Percentiles rank a stretch among this genome's conserved stretches.
Conservation (phyloP, 106 monocot genomes). For the Allium fistulosum region DNA sequence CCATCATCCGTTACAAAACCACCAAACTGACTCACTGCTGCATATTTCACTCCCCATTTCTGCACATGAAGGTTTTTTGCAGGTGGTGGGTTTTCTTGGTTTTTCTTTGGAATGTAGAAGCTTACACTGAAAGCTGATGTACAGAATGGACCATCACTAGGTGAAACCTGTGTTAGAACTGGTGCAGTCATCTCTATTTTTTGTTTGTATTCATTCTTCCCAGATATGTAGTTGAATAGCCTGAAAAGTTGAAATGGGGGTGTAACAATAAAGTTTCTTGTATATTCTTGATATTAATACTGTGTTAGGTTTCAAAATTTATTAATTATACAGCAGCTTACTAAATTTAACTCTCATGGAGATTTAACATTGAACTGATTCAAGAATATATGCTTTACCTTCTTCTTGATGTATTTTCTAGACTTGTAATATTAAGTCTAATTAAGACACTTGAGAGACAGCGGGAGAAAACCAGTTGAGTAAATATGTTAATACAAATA, state of each 20-base stretch:
- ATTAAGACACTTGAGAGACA: too few relatives aligned
- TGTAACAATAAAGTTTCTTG: too few relatives aligned
- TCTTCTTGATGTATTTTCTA: not conserved
- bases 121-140: slow-evolving; percentile 75
- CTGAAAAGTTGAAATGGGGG: slow-evolving; percentile 8
- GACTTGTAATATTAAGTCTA: too few relatives aligned
- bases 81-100: slow-evolving; percentile 70
- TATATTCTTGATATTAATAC: too few relatives aligned
- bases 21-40: slow-evolving; percentile 67
- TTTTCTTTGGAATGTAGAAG: slow-evolving; percentile 65
- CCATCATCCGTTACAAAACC: slow-evolving; percentile 60
- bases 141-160: slow-evolving; percentile 84
- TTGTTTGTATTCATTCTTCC: slow-evolving; percentile 53
- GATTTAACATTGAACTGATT: not conserved
- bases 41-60: slow-evolving; percentile 40
- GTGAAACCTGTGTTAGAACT: slow-evolving; percentile 57
- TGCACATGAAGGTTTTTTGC: slow-evolving; percentile 66
- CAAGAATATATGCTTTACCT: not conserved
- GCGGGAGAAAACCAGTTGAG: too few relatives aligned
- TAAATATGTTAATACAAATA: too few relatives aligned
- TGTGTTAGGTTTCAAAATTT: too few relatives aligned
- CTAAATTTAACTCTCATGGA: not conserved
- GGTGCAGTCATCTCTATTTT: slow-evolving; percentile 89
- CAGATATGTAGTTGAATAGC: slow-evolving; percentile 69
- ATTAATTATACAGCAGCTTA: not conserved